Evolutionary conservation across 805 yeast genomes (phyloP), one percentile per base, ranked within the genome.

Genomic region (Vanderwaltozyma verrucispora): DNA sequence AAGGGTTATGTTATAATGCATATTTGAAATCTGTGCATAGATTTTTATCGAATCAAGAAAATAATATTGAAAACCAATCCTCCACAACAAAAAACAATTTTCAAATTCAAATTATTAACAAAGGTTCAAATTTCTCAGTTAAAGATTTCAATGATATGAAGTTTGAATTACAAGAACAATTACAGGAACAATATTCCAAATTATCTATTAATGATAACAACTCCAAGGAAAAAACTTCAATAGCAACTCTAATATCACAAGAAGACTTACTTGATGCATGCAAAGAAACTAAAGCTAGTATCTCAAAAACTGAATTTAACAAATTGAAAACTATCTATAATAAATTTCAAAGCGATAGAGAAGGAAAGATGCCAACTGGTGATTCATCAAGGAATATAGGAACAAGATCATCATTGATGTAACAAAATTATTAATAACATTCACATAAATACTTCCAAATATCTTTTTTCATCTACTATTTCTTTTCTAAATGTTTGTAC

Each of bases 1-100:
- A 88, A 60, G 96, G 96, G 0, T 59, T 89, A 34, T 79, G 87
- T 29, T 89, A 87, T 59, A 92, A 86, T 59, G 95, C 96, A 0
- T 86, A 88, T 56, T 67, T 89, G 54, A 80, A 78, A 47, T 94
- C 95, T 12, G 87, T 82, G 5, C 92, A 83, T 53, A 71, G 74
- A 26, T 77, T 72, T 45, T 70, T 87, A 46, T 74, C 11, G 53
- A 62, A 38, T 5, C 3, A 14, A 9, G 23, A 32, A 5, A 39
- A 38, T 15, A 4, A 3, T 1, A 25, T 18, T 8, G 18, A 20
- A 3, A 16, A n/a, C 4, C 9, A 13, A 19, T 12, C 27, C 2
- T 14, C 19, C 10, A 16, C 4, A 12, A 9, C 3, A 11, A 3
- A 14, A 2, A 21, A 19, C 6, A 15, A 24, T 9, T 14, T 19